phyloP scores from a whole-genome alignment of 352 stramenopile genomes.

The Globisporangium spiculum region DNA sequence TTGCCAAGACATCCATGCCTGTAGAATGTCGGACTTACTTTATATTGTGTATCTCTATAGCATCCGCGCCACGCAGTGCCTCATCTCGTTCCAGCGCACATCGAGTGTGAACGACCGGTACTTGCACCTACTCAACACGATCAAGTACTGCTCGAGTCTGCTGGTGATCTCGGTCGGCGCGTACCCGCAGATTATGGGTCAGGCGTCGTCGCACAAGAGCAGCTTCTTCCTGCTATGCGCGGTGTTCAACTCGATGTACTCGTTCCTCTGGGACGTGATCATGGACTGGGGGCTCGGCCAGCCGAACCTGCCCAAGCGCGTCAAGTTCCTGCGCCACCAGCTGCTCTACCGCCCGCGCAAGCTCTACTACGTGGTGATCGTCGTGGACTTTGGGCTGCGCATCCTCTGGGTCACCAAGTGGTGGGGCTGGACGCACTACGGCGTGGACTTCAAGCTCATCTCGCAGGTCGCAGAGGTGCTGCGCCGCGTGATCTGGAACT shows the following conservation, averaged over 20 bases:
- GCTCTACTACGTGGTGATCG: conserved; percentile 93
- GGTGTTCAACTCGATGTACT: conserved; percentile 94
- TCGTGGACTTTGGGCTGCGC: conserved; percentile 90
- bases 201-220: conserved; percentile 45
- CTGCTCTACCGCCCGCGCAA: conserved; percentile 52
- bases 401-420: conserved; percentile 95
- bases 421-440: conserved; percentile 75
- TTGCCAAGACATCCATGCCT: background rate
- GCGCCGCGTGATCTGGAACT: conserved; percentile 92
- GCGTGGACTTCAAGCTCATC: conserved; percentile 79
- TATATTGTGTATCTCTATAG: conserved; percentile 19
- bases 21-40: background rate
- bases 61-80: conserved; percentile 75
- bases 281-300: conserved; percentile 96
- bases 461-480: conserved; percentile 91
- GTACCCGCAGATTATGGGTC: conserved; percentile 67
- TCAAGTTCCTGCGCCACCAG: conserved; percentile 61
- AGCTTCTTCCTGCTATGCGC: conserved; percentile 76
- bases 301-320: conserved; percentile 39
- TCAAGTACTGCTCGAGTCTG: conserved; percentile 84
- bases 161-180: conserved; percentile 76
- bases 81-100: conserved; percentile 81
- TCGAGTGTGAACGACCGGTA: conserved; percentile 67
- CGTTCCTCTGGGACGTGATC: conserved; percentile 96
- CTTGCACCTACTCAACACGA: conserved; percentile 79